These are phyloP conservation scores for Euphrasia confusa DNA, from an alignment of 257 asterid species.

Conservation along the genomic window DNA sequence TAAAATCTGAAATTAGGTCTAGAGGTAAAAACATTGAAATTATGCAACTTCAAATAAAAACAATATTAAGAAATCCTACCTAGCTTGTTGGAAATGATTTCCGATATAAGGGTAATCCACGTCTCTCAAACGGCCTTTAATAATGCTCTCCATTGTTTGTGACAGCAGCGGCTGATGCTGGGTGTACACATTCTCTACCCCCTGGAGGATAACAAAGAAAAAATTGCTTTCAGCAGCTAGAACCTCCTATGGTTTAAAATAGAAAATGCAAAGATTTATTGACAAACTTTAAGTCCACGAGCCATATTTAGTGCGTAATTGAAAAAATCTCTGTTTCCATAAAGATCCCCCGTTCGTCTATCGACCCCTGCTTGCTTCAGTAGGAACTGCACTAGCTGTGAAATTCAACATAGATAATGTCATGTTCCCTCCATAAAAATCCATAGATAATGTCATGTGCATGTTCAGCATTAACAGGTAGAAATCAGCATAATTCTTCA, in stretches of 20 bases:
- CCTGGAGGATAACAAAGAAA: conserved; percentile 41
- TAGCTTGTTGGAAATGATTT: conserved; percentile 86
- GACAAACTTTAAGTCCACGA: conserved; percentile 83
- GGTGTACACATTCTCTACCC: conserved; percentile 96
- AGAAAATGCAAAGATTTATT: conserved; percentile 17
- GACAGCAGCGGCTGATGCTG: conserved; percentile 92
- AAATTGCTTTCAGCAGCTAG: conserved; percentile 10
- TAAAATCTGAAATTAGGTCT: conserved; percentile 10
- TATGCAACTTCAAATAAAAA: not conserved
- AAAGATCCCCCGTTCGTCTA: conserved; percentile 92
- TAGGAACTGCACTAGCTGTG: conserved; percentile 92
- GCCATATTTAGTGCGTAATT: conserved; percentile 97
- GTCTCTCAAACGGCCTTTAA: conserved; percentile 89
- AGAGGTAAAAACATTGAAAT: not conserved
- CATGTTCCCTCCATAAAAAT: conserved; percentile 23
- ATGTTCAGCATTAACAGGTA: conserved; percentile 16
- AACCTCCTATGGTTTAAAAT: conserved; percentile 7
- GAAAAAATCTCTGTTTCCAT: conserved; percentile 85
- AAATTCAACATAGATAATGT: conserved; percentile 28
- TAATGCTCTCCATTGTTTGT: conserved; percentile 93
- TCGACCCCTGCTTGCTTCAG: conserved; percentile 96
- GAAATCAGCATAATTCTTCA: conserved; percentile 1
- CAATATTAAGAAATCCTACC: conserved; percentile 38
- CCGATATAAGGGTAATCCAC: conserved; percentile 95
- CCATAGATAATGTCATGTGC: conserved; percentile 14